Percentiles rank a stretch among this genome's conserved stretches.
Evolutionary conservation across 345 rosid genomes (phyloP).

Genomic region (Bruguiera sexangula): DNA sequence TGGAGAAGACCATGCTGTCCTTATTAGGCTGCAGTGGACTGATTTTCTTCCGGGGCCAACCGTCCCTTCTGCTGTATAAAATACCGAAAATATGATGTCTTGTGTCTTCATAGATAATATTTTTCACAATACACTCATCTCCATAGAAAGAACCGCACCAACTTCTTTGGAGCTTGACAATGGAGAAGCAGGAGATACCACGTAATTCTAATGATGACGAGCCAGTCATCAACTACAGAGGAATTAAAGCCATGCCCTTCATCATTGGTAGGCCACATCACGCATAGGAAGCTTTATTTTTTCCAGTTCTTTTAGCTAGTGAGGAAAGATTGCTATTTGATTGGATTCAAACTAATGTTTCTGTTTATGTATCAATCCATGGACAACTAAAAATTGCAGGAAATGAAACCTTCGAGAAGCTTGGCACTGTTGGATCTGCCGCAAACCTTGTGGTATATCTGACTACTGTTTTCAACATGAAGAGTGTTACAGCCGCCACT

Average conservation of each 20-base stretch:
- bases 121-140: not conserved
- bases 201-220: not conserved
- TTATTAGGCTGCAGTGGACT: not conserved
- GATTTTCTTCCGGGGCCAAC: not conserved
- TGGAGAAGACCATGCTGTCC: not conserved
- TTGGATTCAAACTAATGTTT: not conserved
- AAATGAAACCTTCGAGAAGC: conserved; percentile 28
- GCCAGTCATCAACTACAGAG: conserved; percentile 14
- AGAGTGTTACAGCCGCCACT: conserved; percentile 11
- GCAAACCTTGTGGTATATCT: conserved; percentile 20
- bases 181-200: not conserved
- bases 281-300: not conserved
- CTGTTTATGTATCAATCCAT: not conserved
- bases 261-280: conserved; percentile 4
- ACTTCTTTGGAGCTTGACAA: not conserved
- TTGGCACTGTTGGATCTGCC: conserved; percentile 15
- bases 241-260: conserved; percentile 23
- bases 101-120: too few relatives aligned
- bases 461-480: conserved; percentile 22
- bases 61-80: not conserved
- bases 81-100: not conserved
- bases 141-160: not conserved
- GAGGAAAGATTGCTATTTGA: not conserved
- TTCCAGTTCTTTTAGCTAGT: too few relatives aligned
- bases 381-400: conserved; percentile 14